Evolutionary conservation across 1,139 yeast genomes (phyloP).

Genomic region (Yamadazyma triangularis): DNA sequence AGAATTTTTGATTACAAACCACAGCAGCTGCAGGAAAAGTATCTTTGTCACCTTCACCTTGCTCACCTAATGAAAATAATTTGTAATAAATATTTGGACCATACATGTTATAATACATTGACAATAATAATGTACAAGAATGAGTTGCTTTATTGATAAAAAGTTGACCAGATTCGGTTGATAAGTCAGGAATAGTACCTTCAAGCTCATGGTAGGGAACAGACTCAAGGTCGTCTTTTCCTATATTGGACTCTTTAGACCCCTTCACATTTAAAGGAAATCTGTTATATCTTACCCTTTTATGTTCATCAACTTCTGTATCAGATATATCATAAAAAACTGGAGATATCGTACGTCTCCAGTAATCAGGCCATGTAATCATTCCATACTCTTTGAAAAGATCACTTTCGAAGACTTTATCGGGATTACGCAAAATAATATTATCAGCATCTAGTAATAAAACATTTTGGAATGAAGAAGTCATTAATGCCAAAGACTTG

Average conservation of each 20-base stretch:
- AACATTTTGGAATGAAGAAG: slow-evolving; percentile 39
- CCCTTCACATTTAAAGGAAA: slow-evolving; percentile 15
- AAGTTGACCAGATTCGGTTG: slow-evolving; percentile 62
- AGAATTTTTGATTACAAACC: slow-evolving; percentile 41
- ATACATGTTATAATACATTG: slow-evolving; percentile 53
- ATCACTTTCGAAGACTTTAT: slow-evolving; percentile 44
- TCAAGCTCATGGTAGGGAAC: slow-evolving; percentile 46
- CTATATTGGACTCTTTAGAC: slow-evolving; percentile 4
- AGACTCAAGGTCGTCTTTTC: slow-evolving; percentile 3
- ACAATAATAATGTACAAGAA: slow-evolving; percentile 45
- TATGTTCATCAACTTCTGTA: slow-evolving; percentile 23
- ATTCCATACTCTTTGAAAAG: slow-evolving; percentile 55
- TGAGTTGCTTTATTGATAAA: slow-evolving; percentile 52
- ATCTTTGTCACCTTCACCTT: slow-evolving; percentile 68
- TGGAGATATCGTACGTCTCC: slow-evolving; percentile 74
- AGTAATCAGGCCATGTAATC: slow-evolving; percentile 80
- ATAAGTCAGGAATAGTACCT: slow-evolving; percentile 57
- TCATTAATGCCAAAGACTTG: slow-evolving; percentile 29
- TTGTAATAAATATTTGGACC: slow-evolving; percentile 57
- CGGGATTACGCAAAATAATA: slow-evolving; percentile 33
- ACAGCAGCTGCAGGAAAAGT: slow-evolving; percentile 58
- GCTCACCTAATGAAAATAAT: slow-evolving; percentile 54
- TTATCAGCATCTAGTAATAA: slow-evolving; percentile 43
- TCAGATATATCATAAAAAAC: slow-evolving; percentile 63
- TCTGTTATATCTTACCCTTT: slow-evolving; percentile 21